Percentiles rank a stretch among this genome's conserved stretches.
Conservation (phyloP, 78 protist genomes). For the Isochrysis galbana region DNA sequence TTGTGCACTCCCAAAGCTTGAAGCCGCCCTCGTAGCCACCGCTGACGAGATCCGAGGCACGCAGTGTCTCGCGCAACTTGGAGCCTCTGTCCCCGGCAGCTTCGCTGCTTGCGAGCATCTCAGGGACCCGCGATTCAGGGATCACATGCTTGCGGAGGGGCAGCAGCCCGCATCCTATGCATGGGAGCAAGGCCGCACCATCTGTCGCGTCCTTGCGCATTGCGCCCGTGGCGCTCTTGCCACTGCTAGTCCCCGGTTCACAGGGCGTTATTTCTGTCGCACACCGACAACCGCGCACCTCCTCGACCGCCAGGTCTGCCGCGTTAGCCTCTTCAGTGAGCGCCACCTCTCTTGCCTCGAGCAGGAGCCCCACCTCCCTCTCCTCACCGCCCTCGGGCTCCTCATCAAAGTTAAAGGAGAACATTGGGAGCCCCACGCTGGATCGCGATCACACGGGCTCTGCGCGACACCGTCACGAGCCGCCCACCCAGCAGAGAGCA, state of each 20-base stretch:
- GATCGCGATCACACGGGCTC: too few species aligned
- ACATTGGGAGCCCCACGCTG: too few species aligned
- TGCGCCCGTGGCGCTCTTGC: not conserved
- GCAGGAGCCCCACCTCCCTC: too few species aligned
- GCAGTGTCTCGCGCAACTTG: not conserved
- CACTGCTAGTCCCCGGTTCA: too few species aligned
- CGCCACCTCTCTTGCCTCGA: not conserved
- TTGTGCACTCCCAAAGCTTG: constrained; percentile 28
- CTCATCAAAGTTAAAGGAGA: too few species aligned
- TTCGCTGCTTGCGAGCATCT: not conserved
- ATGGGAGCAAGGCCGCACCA: not conserved
- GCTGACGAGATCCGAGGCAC: not conserved
- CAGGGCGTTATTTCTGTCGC: too few species aligned
- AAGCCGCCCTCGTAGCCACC: constrained; percentile 36
- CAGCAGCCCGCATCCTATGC: not conserved
- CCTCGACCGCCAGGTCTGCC: not conserved
- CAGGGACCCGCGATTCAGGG: not conserved
- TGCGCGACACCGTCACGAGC: too few species aligned
- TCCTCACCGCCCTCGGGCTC: too few species aligned
- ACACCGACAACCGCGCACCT: not conserved
- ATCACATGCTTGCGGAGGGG: not conserved
- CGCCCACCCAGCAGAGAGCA: too few species aligned
- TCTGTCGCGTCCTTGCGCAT: not conserved
- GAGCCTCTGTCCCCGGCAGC: too few species aligned
- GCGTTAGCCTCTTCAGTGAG: not conserved